Evolutionary conservation across 192 early-diverging fungal species (phyloP).

Genomic region (Coemansia sp.): DNA sequence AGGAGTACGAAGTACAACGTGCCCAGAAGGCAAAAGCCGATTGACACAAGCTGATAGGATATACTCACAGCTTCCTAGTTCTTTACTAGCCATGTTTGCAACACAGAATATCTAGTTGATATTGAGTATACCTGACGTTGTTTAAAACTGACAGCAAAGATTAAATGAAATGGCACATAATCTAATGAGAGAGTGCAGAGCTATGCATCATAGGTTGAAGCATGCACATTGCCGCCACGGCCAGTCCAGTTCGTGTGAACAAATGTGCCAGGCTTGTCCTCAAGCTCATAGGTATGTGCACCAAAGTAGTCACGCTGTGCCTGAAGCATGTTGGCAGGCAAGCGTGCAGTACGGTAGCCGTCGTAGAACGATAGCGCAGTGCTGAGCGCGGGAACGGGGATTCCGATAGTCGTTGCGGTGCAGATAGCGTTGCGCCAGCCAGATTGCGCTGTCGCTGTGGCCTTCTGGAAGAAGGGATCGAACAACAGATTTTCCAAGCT

Average conservation of each 20-base stretch:
- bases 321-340: conserved; percentile 96
- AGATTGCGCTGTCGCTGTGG: conserved; percentile 76
- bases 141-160: background rate
- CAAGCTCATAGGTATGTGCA: conserved; percentile 92
- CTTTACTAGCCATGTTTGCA: background rate
- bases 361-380: conserved; percentile 97
- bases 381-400: conserved; percentile 86
- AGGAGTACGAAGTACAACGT: conserved; percentile 50
- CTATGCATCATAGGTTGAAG: conserved; percentile 70
- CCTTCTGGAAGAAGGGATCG: conserved; percentile 95
- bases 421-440: conserved; percentile 88
- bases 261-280: conserved; percentile 68
- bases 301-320: conserved; percentile 99
- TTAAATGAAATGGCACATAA: background rate
- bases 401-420: conserved; percentile 76
- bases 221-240: conserved; percentile 77
- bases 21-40: conserved; percentile 23
- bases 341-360: conserved; percentile 85
- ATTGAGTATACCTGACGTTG: background rate
- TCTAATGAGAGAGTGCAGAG: background rate
- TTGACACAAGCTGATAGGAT: conserved; percentile 3
- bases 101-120: background rate
- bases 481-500: conserved; percentile 88
- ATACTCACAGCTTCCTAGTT: background rate
- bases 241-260: conserved; percentile 99